Evolutionary conservation across 345 rosid genomes (phyloP).

Genomic region (Anastatica hierochuntica): DNA sequence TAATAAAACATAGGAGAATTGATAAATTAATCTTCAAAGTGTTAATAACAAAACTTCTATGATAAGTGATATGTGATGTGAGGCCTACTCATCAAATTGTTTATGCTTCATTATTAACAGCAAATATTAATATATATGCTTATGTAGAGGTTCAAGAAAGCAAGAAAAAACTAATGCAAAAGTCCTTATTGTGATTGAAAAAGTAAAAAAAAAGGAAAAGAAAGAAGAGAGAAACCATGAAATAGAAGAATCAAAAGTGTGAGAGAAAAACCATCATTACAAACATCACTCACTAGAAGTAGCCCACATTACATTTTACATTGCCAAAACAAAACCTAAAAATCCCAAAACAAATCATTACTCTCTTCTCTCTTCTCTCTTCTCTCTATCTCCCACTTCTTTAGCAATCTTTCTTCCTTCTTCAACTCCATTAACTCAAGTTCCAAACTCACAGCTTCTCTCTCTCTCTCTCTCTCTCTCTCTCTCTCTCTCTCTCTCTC

Average conservation of each 20-base stretch:
- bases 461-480: neutral
- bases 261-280: constrained; percentile 24
- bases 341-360: constrained; percentile 19
- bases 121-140: constrained; percentile 13
- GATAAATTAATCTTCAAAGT: neutral
- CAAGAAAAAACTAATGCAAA: constrained; percentile 21
- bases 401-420: neutral
- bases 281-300: constrained; percentile 19
- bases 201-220: too few relatives aligned
- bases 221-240: too few relatives aligned
- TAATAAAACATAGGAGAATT: too few relatives aligned
- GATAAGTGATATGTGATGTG: too few relatives aligned
- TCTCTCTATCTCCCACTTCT: too few relatives aligned
- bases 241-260: constrained; percentile 21
- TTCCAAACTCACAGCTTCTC: neutral
- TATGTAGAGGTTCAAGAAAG: constrained; percentile 23
- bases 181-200: constrained; percentile 9
- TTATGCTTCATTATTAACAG: constrained; percentile 13
- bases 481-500: neutral
- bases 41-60: too few relatives aligned
- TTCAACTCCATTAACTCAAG: constrained; percentile 2
- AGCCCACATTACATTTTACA: constrained; percentile 20
- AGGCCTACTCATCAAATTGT: too few relatives aligned
- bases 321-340: constrained; percentile 21
- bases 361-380: neutral